Percentiles rank a stretch among this genome's conserved stretches.
Evolutionary conservation across 2,329 filamentous ascomycete genomes (phyloP).

Genomic region (Amauroascus niger): DNA sequence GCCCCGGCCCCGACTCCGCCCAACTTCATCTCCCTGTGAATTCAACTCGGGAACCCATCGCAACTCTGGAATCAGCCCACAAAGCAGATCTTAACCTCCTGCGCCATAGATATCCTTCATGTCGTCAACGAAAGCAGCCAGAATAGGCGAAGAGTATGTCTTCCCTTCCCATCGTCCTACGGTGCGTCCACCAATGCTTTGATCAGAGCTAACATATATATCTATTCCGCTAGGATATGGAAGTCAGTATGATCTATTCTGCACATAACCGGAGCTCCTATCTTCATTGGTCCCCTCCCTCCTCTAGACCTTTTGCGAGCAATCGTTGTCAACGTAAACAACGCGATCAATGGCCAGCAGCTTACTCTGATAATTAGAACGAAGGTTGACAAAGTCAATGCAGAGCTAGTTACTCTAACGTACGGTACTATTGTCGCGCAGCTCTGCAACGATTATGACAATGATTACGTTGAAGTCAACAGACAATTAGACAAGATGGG

Average conservation of each 20-base stretch:
- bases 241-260: slow-evolving; percentile 54
- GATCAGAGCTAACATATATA: slow-evolving; percentile 23
- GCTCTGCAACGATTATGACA: slow-evolving; percentile 91
- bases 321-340: slow-evolving; percentile 10
- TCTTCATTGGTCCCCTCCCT: neutral
- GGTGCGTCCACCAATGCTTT: no score
- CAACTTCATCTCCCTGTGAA: neutral
- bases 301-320: neutral
- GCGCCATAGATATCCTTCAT: slow-evolving; percentile 25
- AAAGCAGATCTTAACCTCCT: neutral
- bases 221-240: slow-evolving; percentile 60
- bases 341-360: slow-evolving; percentile 4
- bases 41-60: neutral
- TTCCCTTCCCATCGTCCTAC: slow-evolving; percentile 4
- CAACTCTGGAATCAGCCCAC: neutral
- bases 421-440: slow-evolving; percentile 97
- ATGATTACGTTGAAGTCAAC: slow-evolving; percentile 90
- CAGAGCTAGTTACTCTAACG: slow-evolving; percentile 91
- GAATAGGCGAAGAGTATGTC: slow-evolving; percentile 65
- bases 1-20: neutral
- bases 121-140: slow-evolving; percentile 56
- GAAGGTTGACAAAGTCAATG: slow-evolving; percentile 93
- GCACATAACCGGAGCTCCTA: neutral
- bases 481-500: slow-evolving; percentile 98
- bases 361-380: slow-evolving; percentile 49